Percentiles rank a stretch among this genome's conserved stretches.
phyloP scores from a whole-genome alignment of 192 early-diverging fungal species.

The Haplosporangium gracile region DNA sequence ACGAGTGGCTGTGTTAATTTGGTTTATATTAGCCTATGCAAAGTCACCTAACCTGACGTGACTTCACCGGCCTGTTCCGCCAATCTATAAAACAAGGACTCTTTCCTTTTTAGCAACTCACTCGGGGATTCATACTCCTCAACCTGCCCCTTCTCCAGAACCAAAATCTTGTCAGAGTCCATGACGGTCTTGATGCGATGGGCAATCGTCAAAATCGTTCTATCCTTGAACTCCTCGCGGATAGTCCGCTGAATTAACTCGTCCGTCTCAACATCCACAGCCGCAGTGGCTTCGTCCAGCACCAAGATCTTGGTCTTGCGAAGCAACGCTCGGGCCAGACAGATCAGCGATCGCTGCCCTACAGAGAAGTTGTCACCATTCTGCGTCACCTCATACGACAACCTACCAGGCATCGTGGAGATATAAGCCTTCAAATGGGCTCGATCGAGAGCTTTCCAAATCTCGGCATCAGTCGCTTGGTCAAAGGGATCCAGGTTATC shows the following conservation, averaged over 20 bases:
- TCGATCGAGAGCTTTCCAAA: constrained; percentile 80
- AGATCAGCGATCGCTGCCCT: constrained; percentile 80
- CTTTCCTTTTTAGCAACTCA: constrained; percentile 56
- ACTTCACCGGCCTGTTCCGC: constrained; percentile 51
- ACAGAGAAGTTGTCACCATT: constrained; percentile 88
- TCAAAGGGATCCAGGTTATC: constrained; percentile 71
- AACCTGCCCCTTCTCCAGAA: constrained; percentile 49
- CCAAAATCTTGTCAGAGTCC: constrained; percentile 59
- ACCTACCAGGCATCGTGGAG: constrained; percentile 68
- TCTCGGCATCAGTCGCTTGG: constrained; percentile 59
- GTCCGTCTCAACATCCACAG: constrained; percentile 60
- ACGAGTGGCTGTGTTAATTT: too few species aligned
- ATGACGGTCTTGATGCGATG: constrained; percentile 62
- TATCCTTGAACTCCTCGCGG: constrained; percentile 47
- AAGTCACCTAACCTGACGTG: not conserved
- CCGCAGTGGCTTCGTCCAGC: constrained; percentile 89
- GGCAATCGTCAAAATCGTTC: constrained; percentile 70
- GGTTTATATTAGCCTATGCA: too few species aligned
- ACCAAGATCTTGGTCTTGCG: constrained; percentile 81
- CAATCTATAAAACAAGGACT: constrained; percentile 31
- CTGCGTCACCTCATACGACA: constrained; percentile 78
- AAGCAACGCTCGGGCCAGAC: constrained; percentile 76
- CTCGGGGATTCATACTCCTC: constrained; percentile 55
- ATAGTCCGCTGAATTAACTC: constrained; percentile 57
- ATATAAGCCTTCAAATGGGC: constrained; percentile 78